A percentile compares a stretch with the other conserved stretches of the same genome.
Evolutionary conservation across 306 rosid species (phyloP).

Genomic region (Cucumis hystrix): DNA sequence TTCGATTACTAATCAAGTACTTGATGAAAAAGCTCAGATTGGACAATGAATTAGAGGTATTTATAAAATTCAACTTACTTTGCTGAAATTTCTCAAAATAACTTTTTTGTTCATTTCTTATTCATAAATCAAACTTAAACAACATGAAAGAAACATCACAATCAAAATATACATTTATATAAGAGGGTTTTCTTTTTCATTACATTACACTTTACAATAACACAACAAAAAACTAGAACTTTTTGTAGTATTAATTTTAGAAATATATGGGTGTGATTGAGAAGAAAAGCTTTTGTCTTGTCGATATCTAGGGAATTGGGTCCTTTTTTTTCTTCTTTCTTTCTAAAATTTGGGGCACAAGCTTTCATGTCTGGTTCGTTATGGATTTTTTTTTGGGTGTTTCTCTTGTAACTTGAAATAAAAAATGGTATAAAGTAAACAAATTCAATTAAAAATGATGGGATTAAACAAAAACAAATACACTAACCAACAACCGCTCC

Average conservation of each 20-base stretch:
- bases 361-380: slow-evolving; percentile 5
- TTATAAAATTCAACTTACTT: not conserved
- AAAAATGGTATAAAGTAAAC: not conserved
- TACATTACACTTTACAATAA: not conserved
- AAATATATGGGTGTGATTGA: not conserved
- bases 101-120: not conserved
- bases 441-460: not conserved
- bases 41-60: slow-evolving; percentile 89
- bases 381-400: not conserved
- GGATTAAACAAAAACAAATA: not conserved
- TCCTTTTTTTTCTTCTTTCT: not conserved
- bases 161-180: not conserved
- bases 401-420: not conserved
- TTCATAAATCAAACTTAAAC: not conserved
- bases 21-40: slow-evolving; percentile 71
- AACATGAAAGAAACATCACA: not conserved
- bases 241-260: not conserved
- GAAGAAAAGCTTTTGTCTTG: not conserved
- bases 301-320: slow-evolving; percentile 1
- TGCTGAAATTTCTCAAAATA: not conserved
- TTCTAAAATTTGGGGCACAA: not conserved
- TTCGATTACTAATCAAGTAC: slow-evolving; percentile 81
- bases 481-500: not conserved
- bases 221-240: not conserved
- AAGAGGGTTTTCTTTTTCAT: not conserved